Base-by-base conservation (phyloP, 768 basidiomycete genomes). In the Mycena filopes region DNA sequence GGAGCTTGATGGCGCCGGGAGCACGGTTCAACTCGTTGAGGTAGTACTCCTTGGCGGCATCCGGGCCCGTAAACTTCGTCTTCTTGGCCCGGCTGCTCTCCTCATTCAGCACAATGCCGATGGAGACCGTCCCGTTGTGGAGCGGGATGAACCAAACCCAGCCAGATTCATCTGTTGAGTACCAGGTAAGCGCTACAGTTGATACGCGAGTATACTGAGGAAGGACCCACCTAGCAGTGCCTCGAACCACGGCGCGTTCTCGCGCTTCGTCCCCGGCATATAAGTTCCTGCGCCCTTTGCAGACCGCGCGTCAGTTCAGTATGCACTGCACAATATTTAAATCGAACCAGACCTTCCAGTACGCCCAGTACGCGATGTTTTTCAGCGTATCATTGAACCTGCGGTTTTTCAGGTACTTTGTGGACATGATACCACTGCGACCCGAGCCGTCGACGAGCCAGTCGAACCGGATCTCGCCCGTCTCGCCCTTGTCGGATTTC, bases 301-400 rank as follows among this genome's bases (percentile, higher is more conserved):
- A n/a, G n/a, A n/a, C n/a, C n/a, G n/a, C n/a, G n/a, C n/a, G n/a
- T n/a, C n/a, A n/a, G n/a, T n/a, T n/a, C n/a, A n/a, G n/a, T n/a
- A n/a, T n/a, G n/a, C n/a, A n/a, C n/a, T n/a, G n/a, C n/a, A n/a
- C n/a, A n/a, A n/a, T n/a, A n/a, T n/a, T n/a, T n/a, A n/a, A n/a
- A n/a, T n/a, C n/a, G n/a, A n/a, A n/a, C n/a, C n/a, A n/a, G n/a
- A n/a, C 84, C 31, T 71, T 79, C 89, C 89, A 91, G 68, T 91
- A 91, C 2, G 86, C 88, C 90, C 89, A 91, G 33, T 83, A 76
- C 1, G 90, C 90, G 20, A 89, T 80, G 62, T 91, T 91, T 63
- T 79, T 81, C 46, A 91, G 72, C 3, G 80, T 80, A 41, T 82
- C 78, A 33, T 85, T 89, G 73, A 84, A 84, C 41, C 77, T 78